Evolutionary conservation across 768 basidiomycete species (phyloP).

Genomic region (Calocybe gangraenosa): DNA sequence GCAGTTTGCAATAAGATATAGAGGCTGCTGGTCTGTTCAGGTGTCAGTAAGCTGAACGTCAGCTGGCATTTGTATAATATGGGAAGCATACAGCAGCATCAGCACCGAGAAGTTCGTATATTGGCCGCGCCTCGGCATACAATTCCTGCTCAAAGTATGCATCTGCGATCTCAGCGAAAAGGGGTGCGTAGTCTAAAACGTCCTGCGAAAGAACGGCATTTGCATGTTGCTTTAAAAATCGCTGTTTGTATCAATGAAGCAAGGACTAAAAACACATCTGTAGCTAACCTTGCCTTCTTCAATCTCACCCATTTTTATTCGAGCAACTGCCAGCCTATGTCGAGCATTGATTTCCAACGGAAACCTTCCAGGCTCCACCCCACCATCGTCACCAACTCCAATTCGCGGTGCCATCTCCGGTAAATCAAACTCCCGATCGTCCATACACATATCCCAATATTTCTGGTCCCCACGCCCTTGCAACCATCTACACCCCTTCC

Average conservation of each 20-base stretch:
- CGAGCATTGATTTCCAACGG: slow-evolving; percentile 73
- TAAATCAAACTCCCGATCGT: slow-evolving; percentile 87
- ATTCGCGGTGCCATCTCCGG: slow-evolving; percentile 25
- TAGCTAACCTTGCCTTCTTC: slow-evolving; percentile 75
- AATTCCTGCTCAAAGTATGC: slow-evolving; percentile 74
- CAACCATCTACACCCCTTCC: slow-evolving; percentile 84
- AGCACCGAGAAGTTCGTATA: slow-evolving; percentile 75
- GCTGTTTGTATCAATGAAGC: background rate
- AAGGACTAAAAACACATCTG: background rate
- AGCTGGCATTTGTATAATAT: background rate
- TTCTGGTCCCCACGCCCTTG: slow-evolving; percentile 71
- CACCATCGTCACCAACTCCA: slow-evolving; percentile 34
- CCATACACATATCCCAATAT: slow-evolving; percentile 78
- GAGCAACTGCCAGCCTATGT: slow-evolving; percentile 77
- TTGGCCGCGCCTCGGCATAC: slow-evolving; percentile 74
- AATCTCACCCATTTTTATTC: slow-evolving; percentile 74
- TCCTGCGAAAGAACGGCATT: slow-evolving; percentile 68
- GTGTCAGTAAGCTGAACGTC: too few species aligned
- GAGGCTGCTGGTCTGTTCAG: slow-evolving; percentile 62
- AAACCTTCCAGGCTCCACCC: slow-evolving; percentile 53
- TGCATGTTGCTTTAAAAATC: slow-evolving; percentile 67
- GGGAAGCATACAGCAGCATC: slow-evolving; percentile 58
- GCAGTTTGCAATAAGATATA: slow-evolving; percentile 76
- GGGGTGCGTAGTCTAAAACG: slow-evolving; percentile 66
- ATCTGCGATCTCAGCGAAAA: slow-evolving; percentile 83